Evolutionary conservation across 768 basidiomycete genomes (phyloP), one percentile per base, ranked within the genome.

Genomic region (Psilocybe tampanensis): DNA sequence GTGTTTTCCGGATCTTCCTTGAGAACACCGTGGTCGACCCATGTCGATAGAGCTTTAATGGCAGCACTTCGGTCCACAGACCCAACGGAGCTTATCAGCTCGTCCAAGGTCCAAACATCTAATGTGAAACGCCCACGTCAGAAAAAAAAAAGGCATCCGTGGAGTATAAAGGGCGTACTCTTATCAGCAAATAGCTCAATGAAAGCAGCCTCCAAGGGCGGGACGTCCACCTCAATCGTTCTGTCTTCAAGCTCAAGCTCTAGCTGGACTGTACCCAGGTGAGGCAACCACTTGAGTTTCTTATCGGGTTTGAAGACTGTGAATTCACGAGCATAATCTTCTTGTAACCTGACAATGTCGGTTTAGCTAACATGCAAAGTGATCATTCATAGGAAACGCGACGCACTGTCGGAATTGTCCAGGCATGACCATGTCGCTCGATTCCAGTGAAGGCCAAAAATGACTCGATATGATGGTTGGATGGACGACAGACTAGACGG

Each of bases 231-330:
- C 19, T 84, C 83, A 32, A 97, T 57, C 3, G 75, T 84, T 12
- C 94, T 87, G 68, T 98, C 96, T 64, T 87, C 80, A 2, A 98
- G 78, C 65, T 94, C 85, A 7, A 98, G 74, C 52, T 92, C 86
- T 50, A 99, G 70, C 33, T 84, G 80, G 36, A 96, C 84, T 2
- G 87, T 92, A 0, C 97, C 96, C 12, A 97, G 82, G 66, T 95
- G 90, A 9, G 94, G 89, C 6, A 98, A 70, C 90, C 94, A 98
- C 45, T 86, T 84, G 32, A 99, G 81, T 58, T 81, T 84, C 76
- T 98, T 98, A 72, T 97, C 94, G 0, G 94, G 94, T 66, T 97
- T 97, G 75, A 94, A 91, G 12, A 79, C 76, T n/a, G 77, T 76
- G 67, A 90, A 98, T 62, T 89, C 85, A 44, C 82, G 79, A 2